phyloP scores from a whole-genome alignment of 805 yeast genomes.

The Ogataea haglerorum region DNA sequence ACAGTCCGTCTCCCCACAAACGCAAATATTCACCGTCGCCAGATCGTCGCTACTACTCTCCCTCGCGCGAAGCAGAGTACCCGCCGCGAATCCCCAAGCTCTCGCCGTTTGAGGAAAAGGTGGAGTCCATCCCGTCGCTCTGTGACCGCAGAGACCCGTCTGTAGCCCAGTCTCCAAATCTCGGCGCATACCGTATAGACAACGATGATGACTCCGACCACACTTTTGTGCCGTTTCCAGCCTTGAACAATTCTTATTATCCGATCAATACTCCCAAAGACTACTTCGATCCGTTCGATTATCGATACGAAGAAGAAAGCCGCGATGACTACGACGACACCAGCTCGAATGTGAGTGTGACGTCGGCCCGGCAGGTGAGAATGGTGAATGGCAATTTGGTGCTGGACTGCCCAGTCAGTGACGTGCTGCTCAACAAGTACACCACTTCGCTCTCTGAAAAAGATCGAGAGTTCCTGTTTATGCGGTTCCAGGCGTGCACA shows the following conservation, averaged over 20 bases:
- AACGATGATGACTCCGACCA: constrained; percentile 23
- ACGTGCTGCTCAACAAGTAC: constrained; percentile 53
- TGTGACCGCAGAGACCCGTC: constrained; percentile 1
- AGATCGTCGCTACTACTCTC: constrained; percentile 8
- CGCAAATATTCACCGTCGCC: constrained; percentile 24
- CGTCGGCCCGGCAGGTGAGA: constrained; percentile 40
- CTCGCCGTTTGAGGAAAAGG: constrained; percentile 14
- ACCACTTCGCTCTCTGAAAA: constrained; percentile 41
- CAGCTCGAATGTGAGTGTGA: constrained; percentile 9
- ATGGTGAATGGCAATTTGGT: constrained; percentile 76
- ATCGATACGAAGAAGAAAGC: constrained; percentile 24
- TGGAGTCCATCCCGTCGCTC: constrained; percentile 2
- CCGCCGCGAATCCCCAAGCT: constrained; percentile 9
- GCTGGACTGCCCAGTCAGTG: constrained; percentile 86
- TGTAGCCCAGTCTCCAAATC: neutral
- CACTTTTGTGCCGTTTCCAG: constrained; percentile 36
- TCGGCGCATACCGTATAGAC: neutral
- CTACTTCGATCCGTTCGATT: constrained; percentile 31
- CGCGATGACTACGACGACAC: constrained; percentile 13
- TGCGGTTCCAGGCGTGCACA: constrained; percentile 94
- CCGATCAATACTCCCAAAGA: constrained; percentile 31
- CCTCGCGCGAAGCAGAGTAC: constrained; percentile 1
- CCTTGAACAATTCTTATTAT: constrained; percentile 31
- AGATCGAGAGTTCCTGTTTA: constrained; percentile 65
- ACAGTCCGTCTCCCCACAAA: constrained; percentile 21